These are phyloP conservation scores for Gastrolobium bilobum DNA, from an alignment of 306 rosid species.

Conservation along the genomic window DNA sequence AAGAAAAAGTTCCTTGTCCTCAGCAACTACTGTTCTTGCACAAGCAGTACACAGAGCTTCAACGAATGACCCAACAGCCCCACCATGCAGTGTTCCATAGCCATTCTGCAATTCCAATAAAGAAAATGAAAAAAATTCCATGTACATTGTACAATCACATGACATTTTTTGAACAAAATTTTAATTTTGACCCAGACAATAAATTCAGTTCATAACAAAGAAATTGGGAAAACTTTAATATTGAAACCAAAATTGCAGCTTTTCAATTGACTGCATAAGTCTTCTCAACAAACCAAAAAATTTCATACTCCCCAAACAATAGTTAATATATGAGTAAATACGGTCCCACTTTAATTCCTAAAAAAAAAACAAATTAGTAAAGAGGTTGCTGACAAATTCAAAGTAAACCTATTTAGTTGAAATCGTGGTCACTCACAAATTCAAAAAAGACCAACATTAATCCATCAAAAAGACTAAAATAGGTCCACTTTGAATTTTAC, in stretches of 20 bases:
- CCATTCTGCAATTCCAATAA: slow-evolving; percentile 54
- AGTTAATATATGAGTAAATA: too few species aligned
- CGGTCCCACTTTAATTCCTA: too few species aligned
- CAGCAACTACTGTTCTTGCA: slow-evolving; percentile 61
- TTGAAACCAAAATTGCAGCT: slow-evolving; percentile 23
- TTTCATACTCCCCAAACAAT: neutral
- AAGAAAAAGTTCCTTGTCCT: slow-evolving; percentile 56
- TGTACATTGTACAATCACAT: neutral
- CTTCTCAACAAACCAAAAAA: neutral
- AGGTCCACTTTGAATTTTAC: too few species aligned
- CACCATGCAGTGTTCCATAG: slow-evolving; percentile 59
- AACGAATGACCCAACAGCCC: slow-evolving; percentile 53
- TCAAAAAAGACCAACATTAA: too few species aligned
- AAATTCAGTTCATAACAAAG: neutral
- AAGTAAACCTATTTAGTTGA: too few species aligned
- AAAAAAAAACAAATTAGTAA: too few species aligned
- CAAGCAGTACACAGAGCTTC: slow-evolving; percentile 55
- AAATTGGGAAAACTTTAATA: neutral
- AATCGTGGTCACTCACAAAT: too few species aligned
- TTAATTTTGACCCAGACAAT: neutral
- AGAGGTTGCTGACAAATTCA: too few species aligned
- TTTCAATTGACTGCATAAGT: neutral
- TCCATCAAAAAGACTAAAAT: too few species aligned
- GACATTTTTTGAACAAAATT: neutral
- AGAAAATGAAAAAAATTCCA: slow-evolving; percentile 23